Evolutionary conservation across 768 basidiomycete species (phyloP).

Genomic region (Russula sp.): DNA sequence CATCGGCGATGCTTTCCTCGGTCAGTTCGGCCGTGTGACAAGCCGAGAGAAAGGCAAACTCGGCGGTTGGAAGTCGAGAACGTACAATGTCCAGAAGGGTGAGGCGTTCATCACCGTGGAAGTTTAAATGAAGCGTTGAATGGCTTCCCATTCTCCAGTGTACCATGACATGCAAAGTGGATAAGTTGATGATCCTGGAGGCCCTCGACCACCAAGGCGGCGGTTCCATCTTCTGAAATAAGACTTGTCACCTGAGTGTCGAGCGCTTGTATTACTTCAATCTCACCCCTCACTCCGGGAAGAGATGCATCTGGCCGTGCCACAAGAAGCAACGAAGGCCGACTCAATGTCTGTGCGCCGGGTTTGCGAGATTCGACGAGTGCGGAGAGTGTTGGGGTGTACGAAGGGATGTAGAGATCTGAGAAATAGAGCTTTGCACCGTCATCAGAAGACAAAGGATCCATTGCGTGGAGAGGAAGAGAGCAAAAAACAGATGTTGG

Average conservation of each 20-base stretch:
- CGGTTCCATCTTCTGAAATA: not conserved
- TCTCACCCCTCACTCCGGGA: not conserved
- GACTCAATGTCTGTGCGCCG: not conserved
- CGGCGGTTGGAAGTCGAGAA: not conserved
- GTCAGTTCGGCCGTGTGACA: constrained; percentile 13
- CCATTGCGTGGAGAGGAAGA: constrained; percentile 11
- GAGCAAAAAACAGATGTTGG: constrained; percentile 10
- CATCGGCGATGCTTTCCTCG: constrained; percentile 2
- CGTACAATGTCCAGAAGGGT: not conserved
- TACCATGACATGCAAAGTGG: constrained; percentile 13
- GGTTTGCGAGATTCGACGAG: not conserved
- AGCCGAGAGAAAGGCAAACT: constrained; percentile 14
- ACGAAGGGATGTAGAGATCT: constrained; percentile 4
- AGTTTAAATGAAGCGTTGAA: constrained; percentile 4
- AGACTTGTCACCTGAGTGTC: not conserved
- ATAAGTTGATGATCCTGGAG: not conserved
- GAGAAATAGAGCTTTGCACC: not conserved
- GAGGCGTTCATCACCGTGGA: not conserved
- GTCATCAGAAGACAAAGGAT: not conserved
- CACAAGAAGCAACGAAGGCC: no score
- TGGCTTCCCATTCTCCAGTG: not conserved
- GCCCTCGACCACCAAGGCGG: not conserved
- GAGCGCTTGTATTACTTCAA: not conserved
- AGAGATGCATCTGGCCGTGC: not conserved
- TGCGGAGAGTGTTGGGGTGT: no score